Percentiles rank a stretch among this genome's conserved stretches.
phyloP scores from a whole-genome alignment of 805 yeast genomes.

The Kodamaea fukazawae region DNA sequence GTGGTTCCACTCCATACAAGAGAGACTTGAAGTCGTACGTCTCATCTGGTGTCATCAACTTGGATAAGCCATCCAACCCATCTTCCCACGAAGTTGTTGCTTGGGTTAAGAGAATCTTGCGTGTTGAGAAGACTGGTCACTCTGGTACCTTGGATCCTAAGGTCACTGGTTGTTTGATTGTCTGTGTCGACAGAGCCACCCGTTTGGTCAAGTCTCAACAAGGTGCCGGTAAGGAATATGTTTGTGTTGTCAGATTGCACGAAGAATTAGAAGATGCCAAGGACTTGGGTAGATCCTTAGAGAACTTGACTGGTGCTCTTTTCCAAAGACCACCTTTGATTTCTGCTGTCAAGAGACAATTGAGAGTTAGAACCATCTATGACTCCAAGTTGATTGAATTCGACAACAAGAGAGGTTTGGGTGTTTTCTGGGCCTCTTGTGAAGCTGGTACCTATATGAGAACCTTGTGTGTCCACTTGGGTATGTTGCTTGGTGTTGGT shows the following conservation, averaged over 20 bases:
- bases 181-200: constrained; percentile 97
- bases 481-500: constrained; percentile 97
- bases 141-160: constrained; percentile 98
- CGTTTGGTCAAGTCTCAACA: constrained; percentile 97
- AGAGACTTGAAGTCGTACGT: constrained; percentile 89
- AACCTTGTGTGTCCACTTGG: constrained; percentile 97
- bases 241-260: constrained; percentile 93
- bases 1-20: constrained; percentile 91
- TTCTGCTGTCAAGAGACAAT: constrained; percentile 98
- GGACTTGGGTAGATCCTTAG: constrained; percentile 82
- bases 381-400: constrained; percentile 94
- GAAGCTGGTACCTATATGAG: constrained; percentile 99
- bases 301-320: constrained; percentile 95
- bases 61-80: constrained; percentile 98
- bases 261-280: constrained; percentile 89
- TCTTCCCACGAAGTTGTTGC: constrained; percentile 99
- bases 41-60: constrained; percentile 92
- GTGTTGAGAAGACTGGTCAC: constrained; percentile 98
- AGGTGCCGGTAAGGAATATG: constrained; percentile 99
- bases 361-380: constrained; percentile 96
- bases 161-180: constrained; percentile 98
- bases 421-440: constrained; percentile 99
- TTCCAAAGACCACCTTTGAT: constrained; percentile 99
- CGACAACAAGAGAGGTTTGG: constrained; percentile 93
- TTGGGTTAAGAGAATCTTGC: constrained; percentile 93